Base-by-base conservation (phyloP, 164 flowering plant genomes). In the Taxillus chinensis region DNA sequence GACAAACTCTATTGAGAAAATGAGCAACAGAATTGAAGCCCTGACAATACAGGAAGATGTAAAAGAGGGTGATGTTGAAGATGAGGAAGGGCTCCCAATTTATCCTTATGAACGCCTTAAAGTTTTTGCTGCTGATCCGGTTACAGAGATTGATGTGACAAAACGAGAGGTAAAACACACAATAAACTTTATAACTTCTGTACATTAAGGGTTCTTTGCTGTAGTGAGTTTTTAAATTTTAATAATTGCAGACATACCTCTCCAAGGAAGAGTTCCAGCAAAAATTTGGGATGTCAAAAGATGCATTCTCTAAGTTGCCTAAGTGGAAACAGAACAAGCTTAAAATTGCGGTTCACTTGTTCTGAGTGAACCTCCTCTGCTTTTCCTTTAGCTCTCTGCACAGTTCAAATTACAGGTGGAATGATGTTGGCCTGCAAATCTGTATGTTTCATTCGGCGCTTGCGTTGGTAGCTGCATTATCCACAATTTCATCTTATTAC, bases 241-340 rank as follows among this genome's bases (percentile, higher is more conserved):
- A 0, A 37, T 60, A 45, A 27, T 3, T 78, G 79, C 85, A 93
- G 99, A 79, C 87, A 27, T 95, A 91, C 60, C 80, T 95, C 40
- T 86, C 99, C 39, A 71, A 85, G 7, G 86, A 59, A 67, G 99
- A 91, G 75, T 95, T 95, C 76, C 77, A 71, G 64, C 89, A 87
- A 84, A 89, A 90, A 73, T 89, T 95, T 60, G 92, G 87, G 61
- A 87, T 89, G 93, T 3, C 84, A 27, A 95, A 87, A 69, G 89
- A 80, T 37, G 90, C 86, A 39, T 95, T 95, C 80, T 81, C 82
- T 59, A 93, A 88, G 86, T 71, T 87, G 60, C 95, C 99, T 4
- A 93, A 93, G 67, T 93, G 99, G 99, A 93, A 86, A 73, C 99
- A 93, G 78, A 90, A 93, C 72, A 90, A 93, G 84, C 82, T 84